Evolutionary conservation across 768 basidiomycete genomes (phyloP).

Genomic region (Xerocomus brunneocitrinus): DNA sequence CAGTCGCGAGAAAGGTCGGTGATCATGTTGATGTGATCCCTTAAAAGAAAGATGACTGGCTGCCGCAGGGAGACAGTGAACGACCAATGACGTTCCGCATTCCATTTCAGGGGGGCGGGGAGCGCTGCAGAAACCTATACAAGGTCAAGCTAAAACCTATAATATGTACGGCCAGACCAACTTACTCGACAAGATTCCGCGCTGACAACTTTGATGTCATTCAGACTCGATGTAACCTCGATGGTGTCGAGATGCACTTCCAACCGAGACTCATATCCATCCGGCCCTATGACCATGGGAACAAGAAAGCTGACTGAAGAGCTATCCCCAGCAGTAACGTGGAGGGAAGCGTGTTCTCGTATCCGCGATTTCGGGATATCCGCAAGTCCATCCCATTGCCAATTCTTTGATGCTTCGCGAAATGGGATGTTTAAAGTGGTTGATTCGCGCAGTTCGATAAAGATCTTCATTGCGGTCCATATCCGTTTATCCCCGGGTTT

Average conservation of each 20-base stretch:
- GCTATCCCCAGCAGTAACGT: slow-evolving; percentile 68
- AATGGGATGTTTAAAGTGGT: slow-evolving; percentile 85
- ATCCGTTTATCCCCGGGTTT: slow-evolving; percentile 74
- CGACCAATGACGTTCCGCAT: slow-evolving; percentile 73
- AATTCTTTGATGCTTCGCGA: slow-evolving; percentile 92
- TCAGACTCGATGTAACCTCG: slow-evolving; percentile 78
- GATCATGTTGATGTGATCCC: slow-evolving; percentile 94
- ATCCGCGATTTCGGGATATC: slow-evolving; percentile 48
- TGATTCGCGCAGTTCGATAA: slow-evolving; percentile 73
- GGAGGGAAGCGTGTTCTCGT: slow-evolving; percentile 68
- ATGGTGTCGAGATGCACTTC: slow-evolving; percentile 81
- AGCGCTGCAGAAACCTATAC: slow-evolving; percentile 63
- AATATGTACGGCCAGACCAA: slow-evolving; percentile 11
- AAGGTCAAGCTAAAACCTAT: slow-evolving; percentile 3
- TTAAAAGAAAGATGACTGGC: slow-evolving; percentile 71
- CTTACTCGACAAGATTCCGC: slow-evolving; percentile 76
- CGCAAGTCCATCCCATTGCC: slow-evolving; percentile 79
- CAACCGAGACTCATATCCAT: slow-evolving; percentile 75
- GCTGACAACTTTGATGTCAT: slow-evolving; percentile 73
- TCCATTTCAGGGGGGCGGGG: slow-evolving; percentile 81
- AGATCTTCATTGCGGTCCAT: slow-evolving; percentile 78
- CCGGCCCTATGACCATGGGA: slow-evolving; percentile 68
- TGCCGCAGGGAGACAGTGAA: slow-evolving; percentile 68
- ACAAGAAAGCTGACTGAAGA: slow-evolving; percentile 84
- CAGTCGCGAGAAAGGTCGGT: slow-evolving; percentile 92